phyloP scores from a whole-genome alignment of 805 yeast genomes.

The Suhomyces sp. region DNA sequence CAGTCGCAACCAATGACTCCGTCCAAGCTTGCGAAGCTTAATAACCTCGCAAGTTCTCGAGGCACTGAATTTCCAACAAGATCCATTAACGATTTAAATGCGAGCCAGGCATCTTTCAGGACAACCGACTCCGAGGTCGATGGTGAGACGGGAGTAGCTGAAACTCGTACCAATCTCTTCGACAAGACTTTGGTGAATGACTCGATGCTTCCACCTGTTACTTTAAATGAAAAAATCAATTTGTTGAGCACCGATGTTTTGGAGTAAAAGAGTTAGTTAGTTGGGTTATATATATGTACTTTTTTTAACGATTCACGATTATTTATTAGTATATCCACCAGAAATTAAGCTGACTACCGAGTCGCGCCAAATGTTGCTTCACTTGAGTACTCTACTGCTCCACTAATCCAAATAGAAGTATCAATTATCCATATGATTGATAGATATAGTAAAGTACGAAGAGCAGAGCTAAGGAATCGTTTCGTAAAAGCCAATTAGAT shows the following conservation, averaged over 20 bases:
- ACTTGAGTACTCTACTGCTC: no score
- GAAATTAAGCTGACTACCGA: neutral
- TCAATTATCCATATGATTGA: no score
- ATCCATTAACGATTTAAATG: constrained; percentile 1
- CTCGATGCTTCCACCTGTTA: constrained; percentile 34
- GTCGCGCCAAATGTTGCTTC: no score
- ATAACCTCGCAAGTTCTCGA: neutral
- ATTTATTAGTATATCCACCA: no score
- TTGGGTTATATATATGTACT: neutral
- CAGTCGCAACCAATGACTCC: neutral
- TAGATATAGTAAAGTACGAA: no score
- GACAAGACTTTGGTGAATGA: constrained; percentile 9
- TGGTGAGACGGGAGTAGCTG: constrained; percentile 18
- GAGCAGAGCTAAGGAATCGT: no score
- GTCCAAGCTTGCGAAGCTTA: neutral
- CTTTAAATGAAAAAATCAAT: constrained; percentile 44
- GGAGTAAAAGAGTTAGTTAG: neutral
- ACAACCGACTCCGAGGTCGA: constrained; percentile 30
- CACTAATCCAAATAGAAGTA: no score
- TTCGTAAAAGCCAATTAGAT: no score
- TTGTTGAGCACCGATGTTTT: constrained; percentile 31
- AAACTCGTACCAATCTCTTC: constrained; percentile 11
- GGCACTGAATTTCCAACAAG: neutral
- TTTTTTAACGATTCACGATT: constrained; percentile 1
- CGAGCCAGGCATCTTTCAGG: constrained; percentile 16